Evolutionary conservation across 2,329 filamentous ascomycete genomes (phyloP).

Genomic region (Arachnomyces sp.): DNA sequence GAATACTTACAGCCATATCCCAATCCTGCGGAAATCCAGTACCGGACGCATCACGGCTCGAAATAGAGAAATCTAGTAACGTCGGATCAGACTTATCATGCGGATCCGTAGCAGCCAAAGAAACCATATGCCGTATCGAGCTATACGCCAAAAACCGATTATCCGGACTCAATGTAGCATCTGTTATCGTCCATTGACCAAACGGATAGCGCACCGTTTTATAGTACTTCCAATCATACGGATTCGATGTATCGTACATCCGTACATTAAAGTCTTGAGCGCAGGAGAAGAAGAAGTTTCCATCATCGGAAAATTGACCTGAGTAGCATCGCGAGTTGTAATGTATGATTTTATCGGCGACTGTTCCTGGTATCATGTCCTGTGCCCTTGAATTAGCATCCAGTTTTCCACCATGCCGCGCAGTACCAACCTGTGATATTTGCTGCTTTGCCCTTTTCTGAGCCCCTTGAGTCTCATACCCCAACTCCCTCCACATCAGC

Average conservation of each 20-base stretch:
- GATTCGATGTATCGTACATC: conserved; percentile 96
- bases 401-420: too few relatives aligned
- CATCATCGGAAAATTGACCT: conserved; percentile 92
- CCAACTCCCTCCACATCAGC: conserved; percentile 74
- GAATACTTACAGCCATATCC: conserved; percentile 36
- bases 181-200: conserved; percentile 92
- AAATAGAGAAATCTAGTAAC: conserved; percentile 61
- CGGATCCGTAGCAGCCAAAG: conserved; percentile 78
- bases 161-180: conserved; percentile 82
- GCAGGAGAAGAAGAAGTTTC: conserved; percentile 92
- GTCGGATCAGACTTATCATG: conserved; percentile 72
- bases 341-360: conserved; percentile 78
- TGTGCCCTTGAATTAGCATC: conserved; percentile 27
- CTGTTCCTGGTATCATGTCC: conserved; percentile 66
- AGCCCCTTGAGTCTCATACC: conserved; percentile 51
- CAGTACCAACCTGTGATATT: conserved; percentile 55
- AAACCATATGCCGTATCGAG: conserved; percentile 76
- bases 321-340: conserved; percentile 83
- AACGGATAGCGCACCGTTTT: conserved; percentile 79
- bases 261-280: conserved; percentile 88
- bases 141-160: conserved; percentile 89
- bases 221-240: conserved; percentile 92
- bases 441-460: conserved; percentile 56
- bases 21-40: conserved; percentile 19
- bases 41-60: conserved; percentile 30